A percentile compares a stretch with the other conserved stretches of the same genome.
Conservation (phyloP, 306 rosid genomes). For the Acacia acuminata region DNA sequence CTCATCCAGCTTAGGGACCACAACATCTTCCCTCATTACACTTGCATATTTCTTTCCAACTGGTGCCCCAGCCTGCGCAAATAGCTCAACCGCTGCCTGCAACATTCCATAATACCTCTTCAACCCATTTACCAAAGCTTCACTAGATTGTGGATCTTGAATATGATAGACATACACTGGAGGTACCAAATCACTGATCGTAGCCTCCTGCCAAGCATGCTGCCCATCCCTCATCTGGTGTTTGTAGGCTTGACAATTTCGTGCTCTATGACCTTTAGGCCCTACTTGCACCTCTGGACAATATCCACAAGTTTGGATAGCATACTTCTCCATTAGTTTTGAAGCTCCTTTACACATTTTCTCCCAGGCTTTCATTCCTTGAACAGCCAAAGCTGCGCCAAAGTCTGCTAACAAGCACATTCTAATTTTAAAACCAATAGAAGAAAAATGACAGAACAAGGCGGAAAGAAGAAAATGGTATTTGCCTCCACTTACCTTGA, state of each 20-base stretch:
- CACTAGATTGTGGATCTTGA: constrained; percentile 37
- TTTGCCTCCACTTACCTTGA: constrained; percentile 43
- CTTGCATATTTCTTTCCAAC: constrained; percentile 42
- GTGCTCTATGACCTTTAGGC: constrained; percentile 70
- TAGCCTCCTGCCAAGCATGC: constrained; percentile 82
- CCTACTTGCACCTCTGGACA: constrained; percentile 82
- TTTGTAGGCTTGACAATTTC: constrained; percentile 70
- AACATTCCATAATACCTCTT: constrained; percentile 65
- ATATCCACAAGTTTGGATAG: constrained; percentile 73
- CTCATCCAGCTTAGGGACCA: constrained; percentile 59
- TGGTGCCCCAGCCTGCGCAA: constrained; percentile 62
- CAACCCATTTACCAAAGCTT: constrained; percentile 55
- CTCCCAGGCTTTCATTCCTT: constrained; percentile 72
- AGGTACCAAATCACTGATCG: constrained; percentile 56
- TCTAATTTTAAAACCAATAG: not conserved
- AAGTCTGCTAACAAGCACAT: constrained; percentile 26
- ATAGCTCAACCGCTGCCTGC: constrained; percentile 77
- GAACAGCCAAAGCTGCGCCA: constrained; percentile 50
- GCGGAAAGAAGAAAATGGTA: constrained; percentile 4
- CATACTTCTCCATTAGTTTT: constrained; percentile 60
- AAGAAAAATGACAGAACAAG: constrained; percentile 1
- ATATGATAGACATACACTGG: constrained; percentile 68
- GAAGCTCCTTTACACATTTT: constrained; percentile 54
- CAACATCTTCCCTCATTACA: constrained; percentile 62
- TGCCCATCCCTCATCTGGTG: constrained; percentile 90